Base-by-base conservation (phyloP, 2,329 filamentous ascomycete species). In the Mycosphaerella sp. region DNA sequence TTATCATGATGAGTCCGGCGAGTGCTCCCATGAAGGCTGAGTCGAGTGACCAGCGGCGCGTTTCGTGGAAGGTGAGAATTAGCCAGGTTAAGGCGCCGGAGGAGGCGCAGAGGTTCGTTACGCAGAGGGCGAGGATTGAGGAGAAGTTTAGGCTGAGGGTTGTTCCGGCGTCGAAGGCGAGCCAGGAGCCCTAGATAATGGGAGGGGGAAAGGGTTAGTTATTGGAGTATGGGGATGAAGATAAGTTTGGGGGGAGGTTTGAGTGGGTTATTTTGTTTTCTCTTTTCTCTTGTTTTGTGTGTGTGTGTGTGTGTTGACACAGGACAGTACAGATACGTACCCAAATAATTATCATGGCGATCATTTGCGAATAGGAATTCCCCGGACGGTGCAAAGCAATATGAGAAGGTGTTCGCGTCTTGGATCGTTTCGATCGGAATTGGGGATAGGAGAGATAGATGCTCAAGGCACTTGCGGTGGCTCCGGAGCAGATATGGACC, bases 1-100 rank as follows among this genome's bases (percentile, higher is more conserved):
- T 79, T 48, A 79, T 78, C 70, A 79, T 76, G 21, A 80, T 76
- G 4, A 79, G 67, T 0, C 76, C 76, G 0, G 76, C 69, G n/a
- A 79, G 76, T 0, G 76, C 76, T 8, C 77, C 77, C 71, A 79
- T 75, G 63, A 79, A 79, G 4, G 72, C 76, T 2, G 72, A 72
- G 56, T 78, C 76, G 7, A 78, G 61, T 14, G 74, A 77, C 74
- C 75, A 79, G 55, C 64, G 67, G 12, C 68, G 72, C 6, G 66
- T 68, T 51, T 72, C 76, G 32, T 67, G 64, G 55, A 72, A 78
- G 1, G 74, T 76, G 40, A 77, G 71, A 17, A 67, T 56, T 34
- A 72, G 72, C 76, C 76, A 78, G 1, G 76, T 77, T 40, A 77
- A 53, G 0, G 74, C 73, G 1, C 74, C 76, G 2, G 72, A 70